Base-by-base conservation (phyloP, 371 early-diverging fungal species). In the Synchytrium microbalum region DNA sequence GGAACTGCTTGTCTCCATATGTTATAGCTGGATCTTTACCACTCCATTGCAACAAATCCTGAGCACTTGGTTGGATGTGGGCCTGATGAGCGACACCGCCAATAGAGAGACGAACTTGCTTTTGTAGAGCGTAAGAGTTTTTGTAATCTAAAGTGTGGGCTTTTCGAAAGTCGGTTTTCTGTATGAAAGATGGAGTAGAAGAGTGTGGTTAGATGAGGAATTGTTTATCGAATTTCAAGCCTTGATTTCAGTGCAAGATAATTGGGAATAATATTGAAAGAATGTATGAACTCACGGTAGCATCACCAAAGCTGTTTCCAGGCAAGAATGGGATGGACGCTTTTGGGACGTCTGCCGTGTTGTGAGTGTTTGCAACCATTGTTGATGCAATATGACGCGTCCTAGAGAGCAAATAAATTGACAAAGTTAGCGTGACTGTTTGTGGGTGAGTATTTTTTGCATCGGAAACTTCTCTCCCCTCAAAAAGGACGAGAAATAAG, bases 261-360 rank as follows among this genome's bases (percentile, higher is more conserved):
- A 29, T 5, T 3, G 2, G 23, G 29, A 29, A 24, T 38, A 55
- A 25, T 31, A 10, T 25, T 63, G 2, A 58, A 64, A 24, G 10
- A 59, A 32, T 16, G n/a, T 14, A 19, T 25, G 30, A 8, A 61
- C 65, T 54, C 59, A 80, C 81, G 13, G 72, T 75, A 5, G 72
- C 76, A 64, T 81, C 79, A 26, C 67, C 29, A 61, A 79, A 76
- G 0, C 73, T 65, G 69, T 79, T 78, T 60, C 81, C 81, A 3
- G 81, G 81, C 51, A 81, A 72, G 64, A 81, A 81, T 25, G 81
- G 81, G 58, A 80, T 72, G 13, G 69, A n/a, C n/a, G n/a, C n/a
- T n/a, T n/a, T n/a, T n/a, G n/a, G n/a, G n/a, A n/a, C n/a, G n/a
- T n/a, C n/a, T n/a, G n/a, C n/a, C n/a, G n/a, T n/a, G n/a, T n/a